Conservation (phyloP, 768 basidiomycete species). For the Psilocybe azurescens region DNA sequence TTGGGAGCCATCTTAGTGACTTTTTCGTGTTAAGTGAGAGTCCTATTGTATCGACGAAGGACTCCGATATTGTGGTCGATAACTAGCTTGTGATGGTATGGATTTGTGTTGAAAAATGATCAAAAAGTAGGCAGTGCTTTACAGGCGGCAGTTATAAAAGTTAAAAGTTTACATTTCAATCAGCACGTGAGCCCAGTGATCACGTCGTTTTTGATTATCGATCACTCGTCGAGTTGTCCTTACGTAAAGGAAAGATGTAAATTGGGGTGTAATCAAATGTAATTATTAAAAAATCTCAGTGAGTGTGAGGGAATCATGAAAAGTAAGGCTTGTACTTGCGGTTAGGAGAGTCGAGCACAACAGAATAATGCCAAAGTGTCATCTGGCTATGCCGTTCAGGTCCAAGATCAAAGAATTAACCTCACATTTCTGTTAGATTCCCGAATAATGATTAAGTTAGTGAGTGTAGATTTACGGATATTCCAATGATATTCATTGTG, state of each 20-base stretch:
- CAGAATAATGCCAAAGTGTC: too few species aligned
- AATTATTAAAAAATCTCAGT: too few species aligned
- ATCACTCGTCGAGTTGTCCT: background rate
- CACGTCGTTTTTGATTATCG: conserved; percentile 6
- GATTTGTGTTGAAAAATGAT: conserved; percentile 7
- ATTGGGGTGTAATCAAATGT: too few species aligned
- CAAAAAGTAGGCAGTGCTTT: conserved; percentile 11
- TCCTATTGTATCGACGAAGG: background rate
- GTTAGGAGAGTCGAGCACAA: too few species aligned
- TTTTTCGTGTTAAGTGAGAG: background rate
- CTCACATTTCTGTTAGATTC: too few species aligned
- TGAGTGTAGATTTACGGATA: too few species aligned
- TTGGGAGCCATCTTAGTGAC: conserved; percentile 27
- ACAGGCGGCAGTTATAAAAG: background rate
- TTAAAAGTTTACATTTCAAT: conserved; percentile 8
- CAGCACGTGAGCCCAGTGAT: conserved; percentile 11
- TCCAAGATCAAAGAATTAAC: background rate
- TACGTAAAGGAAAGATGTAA: background rate
- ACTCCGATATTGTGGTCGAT: background rate
- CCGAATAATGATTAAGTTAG: background rate
- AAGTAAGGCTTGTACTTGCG: too few species aligned
- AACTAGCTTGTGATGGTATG: conserved; percentile 8
- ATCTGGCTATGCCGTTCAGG: background rate
- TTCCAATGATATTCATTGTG: too few species aligned
- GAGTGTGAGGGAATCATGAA: too few species aligned